Percentiles rank a stretch among this genome's conserved stretches.
Conservation (phyloP, 805 yeast genomes). For the Priceomyces melissophilus region DNA sequence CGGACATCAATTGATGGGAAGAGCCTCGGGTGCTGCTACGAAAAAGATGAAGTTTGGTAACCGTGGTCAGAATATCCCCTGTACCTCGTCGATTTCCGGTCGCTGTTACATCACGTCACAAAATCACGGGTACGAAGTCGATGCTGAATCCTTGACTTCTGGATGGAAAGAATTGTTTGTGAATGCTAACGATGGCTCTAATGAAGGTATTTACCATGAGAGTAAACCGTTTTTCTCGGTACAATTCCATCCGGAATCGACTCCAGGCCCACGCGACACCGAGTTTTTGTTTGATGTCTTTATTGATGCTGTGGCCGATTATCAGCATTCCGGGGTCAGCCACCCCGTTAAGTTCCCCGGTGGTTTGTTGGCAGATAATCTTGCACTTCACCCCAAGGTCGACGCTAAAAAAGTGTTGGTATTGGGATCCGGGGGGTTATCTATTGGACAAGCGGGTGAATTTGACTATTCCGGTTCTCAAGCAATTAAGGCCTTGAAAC, state of each 20-base stretch:
- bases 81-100: slow-evolving; percentile 85
- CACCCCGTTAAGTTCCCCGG: slow-evolving; percentile 90
- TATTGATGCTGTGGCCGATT: slow-evolving; percentile 72
- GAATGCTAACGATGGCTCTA: slow-evolving; percentile 94
- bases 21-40: slow-evolving; percentile 94
- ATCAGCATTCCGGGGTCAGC: slow-evolving; percentile 53
- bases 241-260: slow-evolving; percentile 98
- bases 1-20: slow-evolving; percentile 94
- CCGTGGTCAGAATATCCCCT: slow-evolving; percentile 98
- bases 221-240: slow-evolving; percentile 91
- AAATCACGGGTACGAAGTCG: slow-evolving; percentile 98
- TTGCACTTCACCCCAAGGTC: slow-evolving; percentile 71
- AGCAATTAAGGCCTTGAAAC: slow-evolving; percentile 97
- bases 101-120: slow-evolving; percentile 98
- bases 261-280: slow-evolving; percentile 99
- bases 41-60: slow-evolving; percentile 93
- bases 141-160: slow-evolving; percentile 61
- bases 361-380: slow-evolving; percentile 71
- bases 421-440: slow-evolving; percentile 96
- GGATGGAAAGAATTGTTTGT: slow-evolving; percentile 95
- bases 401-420: slow-evolving; percentile 88
- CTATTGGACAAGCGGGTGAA: slow-evolving; percentile 99
- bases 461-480: slow-evolving; percentile 98
- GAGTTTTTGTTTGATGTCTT: slow-evolving; percentile 95
- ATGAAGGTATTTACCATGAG: slow-evolving; percentile 95